Base-by-base conservation (phyloP, 176 grass and related monocot species). In the Carex myosuroides region DNA sequence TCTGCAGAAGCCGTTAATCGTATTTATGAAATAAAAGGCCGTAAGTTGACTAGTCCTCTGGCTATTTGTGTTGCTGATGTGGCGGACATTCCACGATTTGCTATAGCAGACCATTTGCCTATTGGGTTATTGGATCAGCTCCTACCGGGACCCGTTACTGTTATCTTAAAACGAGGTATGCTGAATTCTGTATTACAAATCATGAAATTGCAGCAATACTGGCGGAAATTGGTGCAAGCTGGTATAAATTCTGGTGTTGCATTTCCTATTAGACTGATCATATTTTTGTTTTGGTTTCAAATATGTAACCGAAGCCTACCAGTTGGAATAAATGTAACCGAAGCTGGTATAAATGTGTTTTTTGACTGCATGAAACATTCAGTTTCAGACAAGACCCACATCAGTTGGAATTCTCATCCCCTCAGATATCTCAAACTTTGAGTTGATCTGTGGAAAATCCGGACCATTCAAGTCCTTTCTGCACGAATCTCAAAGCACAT, bases 11-110 rank as follows among this genome's bases (percentile, higher is more conserved):
- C 93, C 70, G 88, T 95, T 48, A 95, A 95, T 60, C 82, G 66
- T 74, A 99, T 99, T 60, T 99, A 95, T 81, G 89, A 95, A 69
- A 99, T 95, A 72, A 99, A 99, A 95, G 96, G 96, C 16, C 92
- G 93, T 35, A 70, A 87, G 29, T 88, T 93, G 64, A 93, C 91
- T 46, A 90, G 85, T 42, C 96, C 96, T 83, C 78, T 99, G 65
- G 93, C 96, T 54, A 93, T 99, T 73, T 99, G 88, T 89, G 93
- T 93, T 88, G 93, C 88, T 84, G 96, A 93, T 88, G 93, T 95
- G 18, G 87, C 85, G 63, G 89, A 93, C 82, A 92, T 95, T 86
- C 87, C 92, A 57, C 82, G 83, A 48, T 95, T 89, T 99, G 93
- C 96, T 55, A 20, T 93, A 37, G 83, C 92, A 59, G 88, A 98